Base-by-base conservation (phyloP, 2,329 filamentous ascomycete genomes). In the Ophiognomonia clavigignenti-juglandacearum region DNA sequence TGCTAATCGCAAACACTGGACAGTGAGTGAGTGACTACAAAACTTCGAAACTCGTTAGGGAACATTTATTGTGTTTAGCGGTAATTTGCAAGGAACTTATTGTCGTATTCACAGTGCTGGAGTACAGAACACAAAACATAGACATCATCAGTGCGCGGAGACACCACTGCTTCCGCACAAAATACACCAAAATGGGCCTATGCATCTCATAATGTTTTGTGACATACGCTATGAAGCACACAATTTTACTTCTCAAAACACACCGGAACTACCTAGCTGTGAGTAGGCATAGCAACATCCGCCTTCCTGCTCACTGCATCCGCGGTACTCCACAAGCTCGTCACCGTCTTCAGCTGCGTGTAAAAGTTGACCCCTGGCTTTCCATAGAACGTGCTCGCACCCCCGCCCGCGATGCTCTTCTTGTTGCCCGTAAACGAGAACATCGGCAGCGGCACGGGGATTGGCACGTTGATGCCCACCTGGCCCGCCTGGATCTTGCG, bases 291-390 rank as follows among this genome's bases (percentile, higher is more conserved):
- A 48, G 83, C 77, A 13, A 87, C 83, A 59, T 78, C 78, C 31
- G 85, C 85, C 71, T 85, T 85, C 35, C 77, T 82, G 47, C 77
- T 82, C 42, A 86, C 73, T 5, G 85, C 86, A 70, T 91, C 86
- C 63, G 88, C 83, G 49, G 75, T 78, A 54, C 77, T 79, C 93
- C 93, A 98, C 64, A 95, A 71, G 56, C 88, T 85, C 44, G 93
- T 98, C 40, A 98, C 93, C 3, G 93, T 98, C 86, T 98, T 97
- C 63, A 87, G 80, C 72, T 97, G 93, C 3, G 93, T 98, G 69
- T 95, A 97, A 65, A 98, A 98, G 63, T 87, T 84, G 64, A 98
- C 70, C 20, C 92, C 93, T 1, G 90, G 88, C 68, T 88, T 86
- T 56, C 93, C 93, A 69, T 98, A 98, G 66, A 98, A 97, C 14